A percentile compares a stretch with the other conserved stretches of the same genome.
These are phyloP conservation scores for Rhododendron griersonianum DNA, from an alignment of 148 eudicot genomes.

Conservation along the genomic window DNA sequence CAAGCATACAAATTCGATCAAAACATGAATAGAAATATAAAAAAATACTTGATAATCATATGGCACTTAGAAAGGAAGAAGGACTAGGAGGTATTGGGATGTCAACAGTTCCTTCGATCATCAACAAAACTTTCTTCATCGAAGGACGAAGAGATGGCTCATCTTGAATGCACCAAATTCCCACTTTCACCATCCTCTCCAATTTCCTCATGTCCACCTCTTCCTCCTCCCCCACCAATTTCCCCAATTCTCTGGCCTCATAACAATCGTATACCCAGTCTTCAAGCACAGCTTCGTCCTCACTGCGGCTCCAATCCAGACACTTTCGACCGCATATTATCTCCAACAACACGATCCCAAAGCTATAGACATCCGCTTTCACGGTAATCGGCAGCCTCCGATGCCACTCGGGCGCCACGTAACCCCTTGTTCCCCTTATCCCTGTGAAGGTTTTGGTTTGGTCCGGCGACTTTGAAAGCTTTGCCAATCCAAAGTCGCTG, in stretches of 20 bases:
- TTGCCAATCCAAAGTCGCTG: slow-evolving; percentile 6
- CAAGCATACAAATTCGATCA: neutral
- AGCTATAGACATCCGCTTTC: slow-evolving; percentile 11
- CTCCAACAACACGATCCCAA: slow-evolving; percentile 6
- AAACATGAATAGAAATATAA: neutral
- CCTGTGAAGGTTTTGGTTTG: neutral
- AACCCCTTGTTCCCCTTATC: slow-evolving; percentile 3
- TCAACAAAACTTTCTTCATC: slow-evolving; percentile 5
- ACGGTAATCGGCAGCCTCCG: neutral
- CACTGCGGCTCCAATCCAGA: slow-evolving; percentile 3
- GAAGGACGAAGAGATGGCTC: slow-evolving; percentile 11
- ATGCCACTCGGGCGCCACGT: slow-evolving; percentile 12
- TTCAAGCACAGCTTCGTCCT: slow-evolving; percentile 10
- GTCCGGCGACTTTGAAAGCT: neutral
- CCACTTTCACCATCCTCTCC: slow-evolving; percentile 7
- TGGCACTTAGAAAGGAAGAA: neutral
- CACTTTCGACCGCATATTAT: slow-evolving; percentile 9
- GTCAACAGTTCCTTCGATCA: slow-evolving; percentile 7
- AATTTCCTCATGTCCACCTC: neutral
- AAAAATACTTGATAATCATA: neutral
- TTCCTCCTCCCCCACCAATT: neutral
- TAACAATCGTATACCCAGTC: slow-evolving; percentile 11
- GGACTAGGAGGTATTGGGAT: slow-evolving; percentile 1
- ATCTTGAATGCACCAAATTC: slow-evolving; percentile 9
- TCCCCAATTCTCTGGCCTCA: neutral